Evolutionary conservation across 257 asterid genomes (phyloP), one percentile per base, ranked within the genome.

Genomic region (Haberlea rhodopensis): DNA sequence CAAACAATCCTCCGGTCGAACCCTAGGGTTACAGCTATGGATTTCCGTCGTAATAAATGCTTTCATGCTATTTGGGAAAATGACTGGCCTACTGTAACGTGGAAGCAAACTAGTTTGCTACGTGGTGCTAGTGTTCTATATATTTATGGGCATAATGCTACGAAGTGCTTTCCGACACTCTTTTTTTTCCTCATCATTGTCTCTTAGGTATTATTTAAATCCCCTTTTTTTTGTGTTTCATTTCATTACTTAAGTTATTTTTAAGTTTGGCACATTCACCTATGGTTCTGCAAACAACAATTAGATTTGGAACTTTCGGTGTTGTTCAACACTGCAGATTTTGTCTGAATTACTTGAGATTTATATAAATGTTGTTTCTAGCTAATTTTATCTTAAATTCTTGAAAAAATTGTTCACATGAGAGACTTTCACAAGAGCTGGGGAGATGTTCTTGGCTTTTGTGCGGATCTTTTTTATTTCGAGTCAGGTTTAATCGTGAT

Each of bases 1-100:
- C 84, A 43, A 75, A 34, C 67, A 71, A 68, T 52, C 71, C 68
- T n/a, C 77, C 77, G 2, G 52, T 62, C 24, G 81, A 71, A 57
- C 70, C 81, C 2, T 71, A 56, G 74, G 22, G 20, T 15, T 27
- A 43, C 3, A 21, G 57, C 16, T 43, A 15, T 43, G 20, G 51
- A 13, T 43, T 2, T 16, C 51, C 51, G 5, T 2, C 2, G 16
- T 43, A 11, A 19, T 5, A 5, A 5, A 5, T 13, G 20, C 7
- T 11, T 13, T 5, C 19, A 5, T 43, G 18, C 49, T 4, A 15
- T 16, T n/a, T 43, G 16, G 51, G 51, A 43, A 43, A 20, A 43
- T 8, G 51, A 43, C 5, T 15, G n/a, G n/a, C n/a, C n/a, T n/a
- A n/a, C n/a, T n/a, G n/a, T n/a, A n/a, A n/a, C n/a, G 51, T 20